A percentile compares a stretch with the other conserved stretches of the same genome.
Evolutionary conservation across 257 asterid species (phyloP).

Genomic region (Solanum rostratum): DNA sequence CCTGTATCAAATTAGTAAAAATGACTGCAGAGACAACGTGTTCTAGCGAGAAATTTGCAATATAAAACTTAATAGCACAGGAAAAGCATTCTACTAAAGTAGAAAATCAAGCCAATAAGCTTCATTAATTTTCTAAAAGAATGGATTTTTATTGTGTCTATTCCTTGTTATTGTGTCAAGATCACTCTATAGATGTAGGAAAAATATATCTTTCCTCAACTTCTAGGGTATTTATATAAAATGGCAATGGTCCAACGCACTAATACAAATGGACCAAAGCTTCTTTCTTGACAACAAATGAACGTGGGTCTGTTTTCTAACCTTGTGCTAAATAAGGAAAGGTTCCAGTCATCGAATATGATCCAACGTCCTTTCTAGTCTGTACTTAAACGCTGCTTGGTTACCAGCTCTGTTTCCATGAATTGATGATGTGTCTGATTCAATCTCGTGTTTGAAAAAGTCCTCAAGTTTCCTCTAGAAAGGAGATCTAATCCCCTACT

Average conservation of each 20-base stretch:
- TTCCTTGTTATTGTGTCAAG: background rate
- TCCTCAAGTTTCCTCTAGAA: slow-evolving; percentile 62
- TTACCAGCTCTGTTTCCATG: slow-evolving; percentile 81
- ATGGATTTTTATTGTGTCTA: background rate
- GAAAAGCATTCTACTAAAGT: background rate
- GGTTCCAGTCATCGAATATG: slow-evolving; percentile 60
- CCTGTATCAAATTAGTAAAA: background rate
- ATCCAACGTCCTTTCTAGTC: slow-evolving; percentile 57
- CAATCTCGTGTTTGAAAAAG: slow-evolving; percentile 80
- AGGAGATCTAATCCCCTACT: slow-evolving; percentile 36
- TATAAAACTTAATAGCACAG: background rate
- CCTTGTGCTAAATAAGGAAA: slow-evolving; percentile 37
- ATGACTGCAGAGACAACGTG: background rate
- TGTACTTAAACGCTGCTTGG: slow-evolving; percentile 53
- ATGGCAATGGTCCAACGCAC: background rate
- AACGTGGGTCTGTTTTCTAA: background rate
- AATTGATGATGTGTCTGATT: slow-evolving; percentile 63
- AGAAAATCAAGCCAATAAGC: background rate
- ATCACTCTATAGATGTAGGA: background rate
- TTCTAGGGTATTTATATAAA: background rate
- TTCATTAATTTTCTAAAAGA: background rate
- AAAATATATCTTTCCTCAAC: background rate
- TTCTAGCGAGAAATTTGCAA: background rate
- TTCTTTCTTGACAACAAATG: slow-evolving; percentile 5
- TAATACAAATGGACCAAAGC: slow-evolving; percentile 6